Evolutionary conservation across 192 early-diverging fungal genomes (phyloP), one percentile per base, ranked within the genome.

Genomic region (Funneliformis mosseae): DNA sequence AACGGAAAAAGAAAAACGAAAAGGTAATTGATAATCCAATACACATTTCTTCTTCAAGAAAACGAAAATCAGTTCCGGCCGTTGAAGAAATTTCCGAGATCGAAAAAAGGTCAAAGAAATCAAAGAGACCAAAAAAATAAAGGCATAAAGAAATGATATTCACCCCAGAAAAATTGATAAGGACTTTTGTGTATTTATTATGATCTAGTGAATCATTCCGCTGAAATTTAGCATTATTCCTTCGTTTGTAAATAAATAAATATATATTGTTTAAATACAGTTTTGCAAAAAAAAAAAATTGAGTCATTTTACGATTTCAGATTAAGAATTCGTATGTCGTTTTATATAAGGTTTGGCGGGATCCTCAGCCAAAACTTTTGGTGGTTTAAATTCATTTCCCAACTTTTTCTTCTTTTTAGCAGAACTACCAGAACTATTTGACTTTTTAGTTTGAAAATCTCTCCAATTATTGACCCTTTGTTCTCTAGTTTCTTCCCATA

Each of bases 401-500:
- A 82, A 83, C 23, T 85, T 83, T 67, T 88, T 90, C 46, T 89
- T 90, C 76, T 87, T 87, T 81, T 89, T 89, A 55, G 81, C 71
- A 25, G 78, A 79, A n/a, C 63, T 84, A 81, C 62, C 79, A 82
- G 10, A 79, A 82, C 7, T 79, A 76, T 12, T 78, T 33, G 33
- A 33, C 63, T 83, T 85, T 43, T 89, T 89, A 28, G 88, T 87
- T 60, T 89, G 86, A 76, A 91, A 91, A 78, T 89, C 86, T 63
- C 90, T 83, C 90, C 90, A 91, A 28, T 88, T 87, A 46, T 87
- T 88, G 0, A 91, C 90, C 55, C 90, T 84, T 21, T 86, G 84
- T 39, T 91, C 89, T 64, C 90, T 75, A 27, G 84, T 83, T 27
- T 85, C 88, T 72, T 91, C 90, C 90, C 90, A 91, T 61, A 86